Evolutionary conservation across 805 yeast species (phyloP), one percentile per base, ranked within the genome.

Genomic region (Metschnikowia reukaufii): DNA sequence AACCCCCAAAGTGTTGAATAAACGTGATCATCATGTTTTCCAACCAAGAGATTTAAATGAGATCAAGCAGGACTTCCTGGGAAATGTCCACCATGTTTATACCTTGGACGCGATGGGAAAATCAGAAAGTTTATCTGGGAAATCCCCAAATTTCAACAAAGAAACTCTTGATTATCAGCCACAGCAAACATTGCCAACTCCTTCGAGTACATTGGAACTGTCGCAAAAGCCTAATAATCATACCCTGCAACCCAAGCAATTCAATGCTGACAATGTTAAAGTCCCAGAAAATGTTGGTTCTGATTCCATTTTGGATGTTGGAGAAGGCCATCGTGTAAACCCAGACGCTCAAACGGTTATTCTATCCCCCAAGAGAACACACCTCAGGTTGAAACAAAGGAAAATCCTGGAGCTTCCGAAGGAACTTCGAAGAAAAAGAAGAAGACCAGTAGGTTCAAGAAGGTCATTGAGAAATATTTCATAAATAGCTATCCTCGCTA

Each of bases 391-490:
- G 38, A 33, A 37, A 16, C 35, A 17, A 7, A 27, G 29, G 12
- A 16, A 36, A n/a, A 27, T 12, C n/a, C 16, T 10, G 15, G 25
- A 34, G n/a, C n/a, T n/a, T n/a, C n/a, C n/a, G n/a, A n/a, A n/a
- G n/a, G n/a, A n/a, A n/a, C n/a, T n/a, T n/a, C 20, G 31, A 44
- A 39, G 37, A 12, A 36, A 13, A 45, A 45, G 30, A 55, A 57
- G 39, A 56, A 54, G 40, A 40, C 48, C 2, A 43, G 51, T 39
- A 44, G 48, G 40, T 58, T 61, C 51, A 60, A 51, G 37, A 50
- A 55, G 38, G 52, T 45, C 43, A 48, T 61, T 41, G 60, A 60
- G 54, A 69, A 67, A 50, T 65, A 63, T 42, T 70, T 70, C 44
- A 56, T 70, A 19, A 66, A 62, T 44, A 42, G 52, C 34, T 68